Conservation (phyloP, 148 eudicot genomes). For the Vaccinium darrowii region DNA sequence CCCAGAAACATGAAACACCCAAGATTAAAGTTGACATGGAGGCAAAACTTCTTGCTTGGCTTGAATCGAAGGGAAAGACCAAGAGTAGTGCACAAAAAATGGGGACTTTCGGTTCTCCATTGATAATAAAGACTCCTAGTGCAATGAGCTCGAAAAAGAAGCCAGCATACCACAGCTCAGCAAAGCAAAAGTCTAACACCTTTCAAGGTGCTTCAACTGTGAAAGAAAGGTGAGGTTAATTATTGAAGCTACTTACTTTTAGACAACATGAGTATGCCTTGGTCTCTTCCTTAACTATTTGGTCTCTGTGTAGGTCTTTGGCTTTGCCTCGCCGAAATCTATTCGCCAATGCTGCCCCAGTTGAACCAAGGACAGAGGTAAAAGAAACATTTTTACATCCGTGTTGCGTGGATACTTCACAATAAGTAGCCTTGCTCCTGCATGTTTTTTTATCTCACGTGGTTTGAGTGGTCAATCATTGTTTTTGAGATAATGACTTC, state of each 20-base stretch:
- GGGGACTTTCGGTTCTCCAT: conserved; percentile 48
- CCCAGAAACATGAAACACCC: conserved; percentile 56
- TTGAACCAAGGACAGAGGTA: conserved; percentile 33
- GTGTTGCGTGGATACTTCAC: background rate
- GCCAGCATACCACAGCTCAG: conserved; percentile 29
- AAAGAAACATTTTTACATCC: background rate
- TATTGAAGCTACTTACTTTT: background rate
- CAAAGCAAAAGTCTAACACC: conserved; percentile 37
- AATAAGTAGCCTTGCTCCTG: background rate
- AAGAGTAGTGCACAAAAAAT: conserved; percentile 51
- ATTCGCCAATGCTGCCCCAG: conserved; percentile 32
- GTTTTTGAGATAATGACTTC: background rate
- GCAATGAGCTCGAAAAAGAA: conserved; percentile 45
- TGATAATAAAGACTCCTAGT: conserved; percentile 44
- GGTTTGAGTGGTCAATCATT: conserved; percentile 1
- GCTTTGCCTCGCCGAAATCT: conserved; percentile 41
- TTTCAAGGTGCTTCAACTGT: conserved; percentile 21
- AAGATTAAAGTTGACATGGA: conserved; percentile 75
- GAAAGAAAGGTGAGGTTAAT: conserved; percentile 40
- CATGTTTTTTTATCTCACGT: background rate
- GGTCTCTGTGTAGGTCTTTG: conserved; percentile 28
- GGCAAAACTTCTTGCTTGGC: conserved; percentile 80
- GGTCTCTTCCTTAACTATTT: background rate
- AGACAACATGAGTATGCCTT: background rate
- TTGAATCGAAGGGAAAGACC: conserved; percentile 85